A percentile compares a stretch with the other conserved stretches of the same genome.
These are phyloP conservation scores for Xylariaceae sp. DNA, from an alignment of 2,329 filamentous ascomycete genomes.

Conservation along the genomic window DNA sequence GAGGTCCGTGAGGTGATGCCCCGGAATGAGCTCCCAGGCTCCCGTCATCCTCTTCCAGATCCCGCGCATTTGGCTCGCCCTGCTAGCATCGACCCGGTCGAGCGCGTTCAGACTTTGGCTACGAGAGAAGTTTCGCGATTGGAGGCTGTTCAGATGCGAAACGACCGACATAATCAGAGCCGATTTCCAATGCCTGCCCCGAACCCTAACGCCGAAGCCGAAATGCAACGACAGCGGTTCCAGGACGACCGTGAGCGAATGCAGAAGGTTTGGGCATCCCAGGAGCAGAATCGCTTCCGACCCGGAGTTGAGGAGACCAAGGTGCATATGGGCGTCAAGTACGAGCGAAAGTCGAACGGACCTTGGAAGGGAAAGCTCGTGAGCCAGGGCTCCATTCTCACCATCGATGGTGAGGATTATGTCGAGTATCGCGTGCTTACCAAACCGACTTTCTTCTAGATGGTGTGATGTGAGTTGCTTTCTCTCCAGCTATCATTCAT, in stretches of 20 bases:
- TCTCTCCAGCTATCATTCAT: too few relatives aligned
- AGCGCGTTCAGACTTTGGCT: slow-evolving; percentile 49
- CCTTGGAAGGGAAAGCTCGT: slow-evolving; percentile 64
- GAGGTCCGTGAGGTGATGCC: slow-evolving; percentile 31
- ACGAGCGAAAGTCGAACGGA: slow-evolving; percentile 59
- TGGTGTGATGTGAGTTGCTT: neutral
- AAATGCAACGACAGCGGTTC: slow-evolving; percentile 36
- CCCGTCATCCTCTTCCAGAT: slow-evolving; percentile 35
- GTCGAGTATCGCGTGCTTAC: slow-evolving; percentile 65
- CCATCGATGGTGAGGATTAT: slow-evolving; percentile 65
- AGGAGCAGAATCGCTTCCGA: slow-evolving; percentile 39
- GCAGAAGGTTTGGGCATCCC: slow-evolving; percentile 54
- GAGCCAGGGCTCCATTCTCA: slow-evolving; percentile 59
- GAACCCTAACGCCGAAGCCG: slow-evolving; percentile 1
- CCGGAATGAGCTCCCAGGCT: slow-evolving; percentile 28
- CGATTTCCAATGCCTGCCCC: slow-evolving; percentile 33
- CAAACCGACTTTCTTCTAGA: slow-evolving; percentile 59
- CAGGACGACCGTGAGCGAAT: slow-evolving; percentile 52
- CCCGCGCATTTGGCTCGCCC: slow-evolving; percentile 34
- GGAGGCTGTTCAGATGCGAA: slow-evolving; percentile 50
- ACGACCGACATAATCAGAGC: slow-evolving; percentile 46
- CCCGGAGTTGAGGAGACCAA: slow-evolving; percentile 50
- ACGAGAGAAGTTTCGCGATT: slow-evolving; percentile 51
- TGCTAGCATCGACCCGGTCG: slow-evolving; percentile 35
- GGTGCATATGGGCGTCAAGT: slow-evolving; percentile 58